phyloP scores from a whole-genome alignment of 345 rosid genomes.

The Eucalyptus cloeziana region DNA sequence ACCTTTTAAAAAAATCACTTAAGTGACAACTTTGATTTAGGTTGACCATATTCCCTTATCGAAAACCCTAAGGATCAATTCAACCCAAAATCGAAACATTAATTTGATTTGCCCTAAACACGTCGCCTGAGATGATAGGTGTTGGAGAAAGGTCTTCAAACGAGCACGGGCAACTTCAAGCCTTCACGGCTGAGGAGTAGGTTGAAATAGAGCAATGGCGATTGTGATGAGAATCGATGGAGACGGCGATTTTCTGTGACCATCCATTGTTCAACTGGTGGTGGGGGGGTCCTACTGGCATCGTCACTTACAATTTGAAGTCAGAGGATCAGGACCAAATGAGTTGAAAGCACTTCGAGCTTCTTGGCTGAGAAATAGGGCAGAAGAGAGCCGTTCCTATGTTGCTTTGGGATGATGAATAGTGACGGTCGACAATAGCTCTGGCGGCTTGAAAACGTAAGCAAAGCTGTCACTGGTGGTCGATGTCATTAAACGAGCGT shows the following conservation, averaged over 20 bases:
- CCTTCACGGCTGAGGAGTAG: too few species aligned
- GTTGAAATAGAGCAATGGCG: too few species aligned
- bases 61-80: neutral
- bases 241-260: neutral
- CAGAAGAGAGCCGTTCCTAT: neutral
- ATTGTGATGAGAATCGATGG: neutral
- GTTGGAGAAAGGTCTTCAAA: too few species aligned
- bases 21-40: neutral
- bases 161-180: too few species aligned
- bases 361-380: neutral
- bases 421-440: neutral
- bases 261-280: neutral
- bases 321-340: neutral
- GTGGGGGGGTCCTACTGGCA: neutral
- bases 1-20: neutral
- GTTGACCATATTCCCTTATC: accelerated
- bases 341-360: neutral
- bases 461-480: neutral
- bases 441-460: neutral
- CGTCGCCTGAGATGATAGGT: too few species aligned
- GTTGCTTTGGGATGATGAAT: neutral
- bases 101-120: neutral
- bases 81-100: accelerated
- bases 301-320: neutral
- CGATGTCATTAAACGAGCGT: neutral